Evolutionary conservation across 208 protist species (phyloP).

Genomic region (Wallacemonas rigidus): DNA sequence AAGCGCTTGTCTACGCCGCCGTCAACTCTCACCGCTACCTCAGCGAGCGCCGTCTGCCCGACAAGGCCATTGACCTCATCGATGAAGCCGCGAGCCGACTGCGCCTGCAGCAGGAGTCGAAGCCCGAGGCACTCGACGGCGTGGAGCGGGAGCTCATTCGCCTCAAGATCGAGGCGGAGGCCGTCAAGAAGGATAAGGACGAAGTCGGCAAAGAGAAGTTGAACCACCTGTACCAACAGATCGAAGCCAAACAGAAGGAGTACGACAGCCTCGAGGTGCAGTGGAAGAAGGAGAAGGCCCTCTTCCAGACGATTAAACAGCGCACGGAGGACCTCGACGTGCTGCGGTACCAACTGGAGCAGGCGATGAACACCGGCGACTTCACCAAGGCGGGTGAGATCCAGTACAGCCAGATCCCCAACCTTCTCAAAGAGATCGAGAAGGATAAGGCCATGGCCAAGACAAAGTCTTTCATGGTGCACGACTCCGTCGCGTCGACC

Average conservation of each 20-base stretch:
- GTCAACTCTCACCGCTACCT: constrained; percentile 96
- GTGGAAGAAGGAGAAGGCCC: constrained; percentile 87
- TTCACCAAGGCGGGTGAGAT: constrained; percentile 83
- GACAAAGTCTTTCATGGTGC: constrained; percentile 93
- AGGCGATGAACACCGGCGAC: constrained; percentile 77
- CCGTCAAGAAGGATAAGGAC: constrained; percentile 94
- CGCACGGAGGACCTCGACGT: constrained; percentile 91
- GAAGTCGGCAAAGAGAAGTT: constrained; percentile 90
- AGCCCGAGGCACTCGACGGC: constrained; percentile 96
- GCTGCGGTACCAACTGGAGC: constrained; percentile 79
- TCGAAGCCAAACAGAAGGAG: constrained; percentile 74
- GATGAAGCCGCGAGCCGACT: constrained; percentile 96
- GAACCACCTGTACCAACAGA: constrained; percentile 65
- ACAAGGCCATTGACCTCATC: constrained; percentile 99
- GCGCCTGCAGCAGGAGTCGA: constrained; percentile 94
- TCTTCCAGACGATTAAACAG: constrained; percentile 91
- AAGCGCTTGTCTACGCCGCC: constrained; percentile 89
- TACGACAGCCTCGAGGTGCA: constrained; percentile 82
- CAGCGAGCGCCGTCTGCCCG: constrained; percentile 95
- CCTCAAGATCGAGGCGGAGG: constrained; percentile 92
- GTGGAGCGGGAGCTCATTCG: constrained; percentile 91
- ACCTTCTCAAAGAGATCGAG: constrained; percentile 87
- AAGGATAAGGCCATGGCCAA: constrained; percentile 87
- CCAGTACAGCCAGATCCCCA: constrained; percentile 72
- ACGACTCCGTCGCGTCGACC: constrained; percentile 91